A percentile compares a stretch with the other conserved stretches of the same genome.
These are phyloP conservation scores for Papiliotrema flavescens DNA, from an alignment of 1,284 basidiomycete species.

Conservation along the genomic window DNA sequence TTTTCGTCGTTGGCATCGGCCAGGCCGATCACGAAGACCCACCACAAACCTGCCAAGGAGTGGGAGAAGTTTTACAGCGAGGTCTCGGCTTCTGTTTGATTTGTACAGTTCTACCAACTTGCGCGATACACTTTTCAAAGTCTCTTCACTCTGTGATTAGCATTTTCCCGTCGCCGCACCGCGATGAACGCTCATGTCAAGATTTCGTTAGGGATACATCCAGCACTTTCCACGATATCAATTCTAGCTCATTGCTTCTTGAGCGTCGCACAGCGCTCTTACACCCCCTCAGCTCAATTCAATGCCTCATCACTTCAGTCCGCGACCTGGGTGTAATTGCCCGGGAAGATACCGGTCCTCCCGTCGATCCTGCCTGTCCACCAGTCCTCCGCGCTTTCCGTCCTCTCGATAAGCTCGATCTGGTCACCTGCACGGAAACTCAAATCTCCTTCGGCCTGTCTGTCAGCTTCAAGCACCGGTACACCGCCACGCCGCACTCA, in stretches of 20 bases:
- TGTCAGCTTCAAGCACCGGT: background rate
- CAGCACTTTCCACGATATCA: too few species aligned
- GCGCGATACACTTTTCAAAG: too few species aligned
- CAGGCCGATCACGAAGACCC: background rate
- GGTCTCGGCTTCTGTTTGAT: background rate
- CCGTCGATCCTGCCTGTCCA: constrained; percentile 92
- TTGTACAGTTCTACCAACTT: too few species aligned
- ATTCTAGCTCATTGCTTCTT: too few species aligned
- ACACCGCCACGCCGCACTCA: constrained; percentile 26
- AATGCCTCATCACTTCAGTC: too few species aligned
- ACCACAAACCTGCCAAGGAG: background rate
- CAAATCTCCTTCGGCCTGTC: constrained; percentile 85
- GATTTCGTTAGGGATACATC: too few species aligned
- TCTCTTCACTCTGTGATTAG: too few species aligned
- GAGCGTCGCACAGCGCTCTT: too few species aligned
- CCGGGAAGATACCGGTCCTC: constrained; percentile 87
- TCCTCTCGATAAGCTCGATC: constrained; percentile 87
- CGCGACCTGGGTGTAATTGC: constrained; percentile 54
- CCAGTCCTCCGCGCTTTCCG: constrained; percentile 87
- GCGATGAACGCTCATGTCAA: too few species aligned
- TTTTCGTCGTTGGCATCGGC: background rate
- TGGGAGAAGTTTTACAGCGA: constrained; percentile 1
- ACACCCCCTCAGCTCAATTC: too few species aligned
- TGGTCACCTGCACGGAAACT: constrained; percentile 87
- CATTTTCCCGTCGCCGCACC: too few species aligned